Conservation (phyloP, 2,329 filamentous ascomycete species). For the Calonectria pseudoreteaudii region DNA sequence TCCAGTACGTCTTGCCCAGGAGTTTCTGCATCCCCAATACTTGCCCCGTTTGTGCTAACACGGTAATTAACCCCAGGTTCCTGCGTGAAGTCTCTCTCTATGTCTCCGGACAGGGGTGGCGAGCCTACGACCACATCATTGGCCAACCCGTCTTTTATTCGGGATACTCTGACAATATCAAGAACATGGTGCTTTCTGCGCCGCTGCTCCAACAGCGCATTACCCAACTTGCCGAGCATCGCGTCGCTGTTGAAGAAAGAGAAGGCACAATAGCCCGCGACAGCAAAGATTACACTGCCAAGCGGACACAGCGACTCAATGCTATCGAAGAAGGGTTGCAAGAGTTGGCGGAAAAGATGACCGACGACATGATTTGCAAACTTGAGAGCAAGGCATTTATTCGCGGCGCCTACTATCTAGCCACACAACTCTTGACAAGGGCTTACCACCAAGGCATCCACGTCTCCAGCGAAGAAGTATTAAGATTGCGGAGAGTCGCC, state of each 20-base stretch:
- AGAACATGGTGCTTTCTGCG: constrained; percentile 78
- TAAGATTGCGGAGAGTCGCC: constrained; percentile 84
- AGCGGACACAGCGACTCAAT: constrained; percentile 65
- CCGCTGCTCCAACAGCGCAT: constrained; percentile 82
- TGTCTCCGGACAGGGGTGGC: constrained; percentile 94
- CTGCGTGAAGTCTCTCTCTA: constrained; percentile 93
- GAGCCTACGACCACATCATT: constrained; percentile 89
- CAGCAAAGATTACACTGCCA: constrained; percentile 63
- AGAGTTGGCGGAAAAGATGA: constrained; percentile 87
- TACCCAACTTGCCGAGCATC: constrained; percentile 77
- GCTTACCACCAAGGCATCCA: constrained; percentile 98
- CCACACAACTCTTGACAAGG: constrained; percentile 87
- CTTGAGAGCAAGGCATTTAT: constrained; percentile 97
- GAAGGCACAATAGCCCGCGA: constrained; percentile 74
- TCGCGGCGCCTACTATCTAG: constrained; percentile 88
- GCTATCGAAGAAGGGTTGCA: constrained; percentile 80
- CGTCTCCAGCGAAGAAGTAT: constrained; percentile 92
- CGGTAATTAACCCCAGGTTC: constrained; percentile 67
- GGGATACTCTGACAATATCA: constrained; percentile 94
- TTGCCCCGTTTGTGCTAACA: constrained; percentile 22
- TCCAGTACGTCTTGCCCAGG: constrained; percentile 59
- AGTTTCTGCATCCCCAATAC: background rate
- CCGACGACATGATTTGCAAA: constrained; percentile 98
- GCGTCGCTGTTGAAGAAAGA: constrained; percentile 80
- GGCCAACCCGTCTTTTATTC: constrained; percentile 94